Evolutionary conservation across 2,329 filamentous ascomycete species (phyloP).

Genomic region (Aspergillus glaucus): DNA sequence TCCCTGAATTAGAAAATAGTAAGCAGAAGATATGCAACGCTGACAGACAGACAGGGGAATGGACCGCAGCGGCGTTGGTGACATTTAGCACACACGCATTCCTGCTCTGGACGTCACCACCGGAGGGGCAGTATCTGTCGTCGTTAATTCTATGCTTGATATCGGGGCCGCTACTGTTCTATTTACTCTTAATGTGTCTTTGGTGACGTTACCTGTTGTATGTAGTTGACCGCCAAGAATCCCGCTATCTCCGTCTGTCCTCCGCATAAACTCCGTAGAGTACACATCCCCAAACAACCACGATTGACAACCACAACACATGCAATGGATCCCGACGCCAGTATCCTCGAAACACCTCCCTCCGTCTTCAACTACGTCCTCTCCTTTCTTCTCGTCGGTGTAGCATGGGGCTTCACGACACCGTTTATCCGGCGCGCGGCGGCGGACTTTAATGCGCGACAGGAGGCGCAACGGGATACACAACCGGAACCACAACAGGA

Average conservation of each 20-base stretch:
- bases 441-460: constrained; percentile 61
- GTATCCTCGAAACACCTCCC: constrained; percentile 19
- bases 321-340: constrained; percentile 29
- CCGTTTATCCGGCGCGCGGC: constrained; percentile 87
- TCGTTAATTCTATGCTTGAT: background rate
- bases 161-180: background rate
- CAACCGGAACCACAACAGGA: constrained; percentile 3
- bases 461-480: constrained; percentile 19
- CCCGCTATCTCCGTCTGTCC: too few relatives aligned
- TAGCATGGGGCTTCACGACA: constrained; percentile 90
- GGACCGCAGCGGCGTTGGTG: background rate
- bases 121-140: background rate
- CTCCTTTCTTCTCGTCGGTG: constrained; percentile 82
- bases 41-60: background rate
- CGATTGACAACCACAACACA: too few relatives aligned
- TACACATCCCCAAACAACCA: too few relatives aligned
- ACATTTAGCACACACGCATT: background rate
- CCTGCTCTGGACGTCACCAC: background rate
- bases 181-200: background rate
- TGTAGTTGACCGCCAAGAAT: too few relatives aligned
- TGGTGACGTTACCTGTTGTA: background rate
- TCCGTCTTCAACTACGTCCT: constrained; percentile 70
- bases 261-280: too few relatives aligned
- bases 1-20: background rate
- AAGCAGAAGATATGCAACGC: background rate